These are phyloP conservation scores for Aegilops sharonensis DNA, from an alignment of 176 grass and related monocot species.

Conservation along the genomic window DNA sequence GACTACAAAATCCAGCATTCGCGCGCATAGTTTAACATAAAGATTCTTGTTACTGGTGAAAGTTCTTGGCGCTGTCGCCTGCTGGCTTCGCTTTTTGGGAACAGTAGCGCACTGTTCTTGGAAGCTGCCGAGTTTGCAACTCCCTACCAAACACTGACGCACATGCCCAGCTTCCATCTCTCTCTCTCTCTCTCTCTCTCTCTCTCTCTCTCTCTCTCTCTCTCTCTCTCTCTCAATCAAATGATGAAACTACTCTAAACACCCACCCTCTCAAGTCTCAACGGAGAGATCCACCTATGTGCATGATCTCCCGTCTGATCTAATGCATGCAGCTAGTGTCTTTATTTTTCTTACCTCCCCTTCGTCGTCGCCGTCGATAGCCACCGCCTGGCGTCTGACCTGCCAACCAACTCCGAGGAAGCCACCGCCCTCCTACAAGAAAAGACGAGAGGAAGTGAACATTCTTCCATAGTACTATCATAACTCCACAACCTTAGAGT, in stretches of 20 bases:
- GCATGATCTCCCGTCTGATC: not conserved
- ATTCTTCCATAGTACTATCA: not conserved
- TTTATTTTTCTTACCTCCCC: conserved; percentile 28
- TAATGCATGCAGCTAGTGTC: not conserved
- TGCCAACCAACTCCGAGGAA: not conserved
- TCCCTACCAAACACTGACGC: not conserved
- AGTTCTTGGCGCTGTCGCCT: not conserved
- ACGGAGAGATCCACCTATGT: conserved; percentile 14
- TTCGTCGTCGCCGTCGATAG: conserved; percentile 15
- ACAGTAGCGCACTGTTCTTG: conserved; percentile 39
- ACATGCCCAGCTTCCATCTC: not conserved
- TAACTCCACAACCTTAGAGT: not conserved
- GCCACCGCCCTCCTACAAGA: not conserved
- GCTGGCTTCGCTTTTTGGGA: conserved; percentile 19
- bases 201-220: no score
- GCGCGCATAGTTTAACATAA: not conserved
- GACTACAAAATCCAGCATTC: conserved; percentile 17
- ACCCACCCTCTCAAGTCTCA: conserved; percentile 23
- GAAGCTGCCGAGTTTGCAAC: conserved; percentile 43
- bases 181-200: not conserved
- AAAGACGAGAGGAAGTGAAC: not conserved
- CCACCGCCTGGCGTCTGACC: conserved; percentile 14
- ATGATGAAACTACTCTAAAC: not conserved
- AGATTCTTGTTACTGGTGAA: conserved; percentile 17
- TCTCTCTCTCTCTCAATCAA: no score